Evolutionary conservation across 441 rosid species (phyloP), one percentile per base, ranked within the genome.

Genomic region (Viola pubescens): DNA sequence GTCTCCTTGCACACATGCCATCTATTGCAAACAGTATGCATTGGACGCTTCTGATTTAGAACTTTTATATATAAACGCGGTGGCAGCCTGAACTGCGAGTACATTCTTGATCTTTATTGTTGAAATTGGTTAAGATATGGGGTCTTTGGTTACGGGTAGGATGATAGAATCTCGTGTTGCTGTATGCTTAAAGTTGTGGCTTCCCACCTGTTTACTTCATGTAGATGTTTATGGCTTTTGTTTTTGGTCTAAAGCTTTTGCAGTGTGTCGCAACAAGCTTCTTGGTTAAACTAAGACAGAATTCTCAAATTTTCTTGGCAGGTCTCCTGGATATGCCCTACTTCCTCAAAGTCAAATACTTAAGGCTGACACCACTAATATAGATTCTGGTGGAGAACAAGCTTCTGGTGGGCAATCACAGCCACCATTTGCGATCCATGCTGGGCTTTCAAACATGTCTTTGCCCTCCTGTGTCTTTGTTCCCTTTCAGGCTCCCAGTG

Each of bases 271-370:
- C 37, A 13, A 40, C 19, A 14, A 39, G 14, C 26, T 43, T 52
- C 43, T 39, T 44, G 2, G 9, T 43, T 38, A 51, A n/a, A 37
- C 34, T 56, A 11, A 37, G 16, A 50, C 26, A 6, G 53, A n/a
- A 41, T 49, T 42, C 45, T 46, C 10, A 45, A 48, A 13, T 7
- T 65, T 1, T 11, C 46, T 71, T 49, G 79, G 76, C 71, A 86
- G 96, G 87, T 78, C 91, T 63, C 78, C 83, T 2, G 88, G 95
- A 48, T 74, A 77, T 71, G 80, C 86, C 9, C 52, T 69, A 54
- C 66, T 67, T 71, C 76, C 89, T 68, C 78, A 72, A 68, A 67
- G 58, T 68, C 52, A 56, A 52, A 58, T 58, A 5, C 72, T 71
- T 58, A 59, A 19, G 19, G 71, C 75, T n/a, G 75, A 70, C 26